Percentiles rank a stretch among this genome's conserved stretches.
Evolutionary conservation across 202 grass and related monocot genomes (phyloP).

Genomic region (Cymbopogon flexuosus): DNA sequence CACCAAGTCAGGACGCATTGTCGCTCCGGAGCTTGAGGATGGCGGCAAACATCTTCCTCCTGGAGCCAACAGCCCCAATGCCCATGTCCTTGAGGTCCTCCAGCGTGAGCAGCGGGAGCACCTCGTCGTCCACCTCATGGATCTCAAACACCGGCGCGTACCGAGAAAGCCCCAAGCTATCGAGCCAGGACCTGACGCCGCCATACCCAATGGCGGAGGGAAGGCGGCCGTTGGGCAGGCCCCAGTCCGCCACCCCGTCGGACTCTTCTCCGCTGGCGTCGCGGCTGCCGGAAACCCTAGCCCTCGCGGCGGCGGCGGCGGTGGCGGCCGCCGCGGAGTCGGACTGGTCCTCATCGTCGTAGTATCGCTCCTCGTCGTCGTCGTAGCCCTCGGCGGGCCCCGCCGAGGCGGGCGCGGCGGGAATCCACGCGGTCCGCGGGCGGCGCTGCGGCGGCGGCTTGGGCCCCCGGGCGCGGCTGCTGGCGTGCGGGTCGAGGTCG

Average conservation of each 20-base stretch:
- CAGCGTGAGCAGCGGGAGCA: constrained; percentile 72
- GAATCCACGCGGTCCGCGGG: constrained; percentile 44
- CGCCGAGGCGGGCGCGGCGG: constrained; percentile 12
- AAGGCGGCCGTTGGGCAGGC: constrained; percentile 48
- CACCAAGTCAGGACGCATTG: constrained; percentile 42
- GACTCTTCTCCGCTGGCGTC: constrained; percentile 59
- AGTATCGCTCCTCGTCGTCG: constrained; percentile 50
- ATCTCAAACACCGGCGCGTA: constrained; percentile 78
- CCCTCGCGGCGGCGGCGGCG: constrained; percentile 34
- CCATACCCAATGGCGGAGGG: constrained; percentile 30
- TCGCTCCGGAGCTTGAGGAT: constrained; percentile 67
- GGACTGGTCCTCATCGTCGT: constrained; percentile 48
- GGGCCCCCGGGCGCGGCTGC: constrained; percentile 23
- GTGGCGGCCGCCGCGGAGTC: constrained; percentile 42
- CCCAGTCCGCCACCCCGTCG: constrained; percentile 64
- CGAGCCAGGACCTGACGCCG: constrained; percentile 56
- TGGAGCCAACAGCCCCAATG: constrained; percentile 74
- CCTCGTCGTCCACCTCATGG: constrained; percentile 82
- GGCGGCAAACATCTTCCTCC: constrained; percentile 72
- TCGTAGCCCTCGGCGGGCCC: constrained; percentile 42
- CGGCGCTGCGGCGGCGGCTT: constrained; percentile 44
- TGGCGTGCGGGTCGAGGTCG: constrained; percentile 7
- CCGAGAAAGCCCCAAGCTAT: constrained; percentile 55
- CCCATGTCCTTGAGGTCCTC: constrained; percentile 96
- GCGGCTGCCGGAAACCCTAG: constrained; percentile 71